Evolutionary conservation across 2,329 filamentous ascomycete species (phyloP).

Genomic region (Chaetomium globosum): DNA sequence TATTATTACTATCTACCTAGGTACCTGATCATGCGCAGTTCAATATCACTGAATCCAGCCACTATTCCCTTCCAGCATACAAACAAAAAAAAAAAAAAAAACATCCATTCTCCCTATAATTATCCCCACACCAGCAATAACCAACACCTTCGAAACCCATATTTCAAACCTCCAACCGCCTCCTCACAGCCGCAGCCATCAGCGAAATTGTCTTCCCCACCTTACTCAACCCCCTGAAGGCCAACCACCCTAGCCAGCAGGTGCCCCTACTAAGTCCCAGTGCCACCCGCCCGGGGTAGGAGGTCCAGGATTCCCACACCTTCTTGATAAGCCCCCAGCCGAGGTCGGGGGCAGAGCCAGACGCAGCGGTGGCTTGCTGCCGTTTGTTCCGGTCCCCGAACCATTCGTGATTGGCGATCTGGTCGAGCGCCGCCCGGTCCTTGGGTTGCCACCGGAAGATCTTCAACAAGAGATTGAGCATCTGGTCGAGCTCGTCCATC

Average conservation of each 20-base stretch:
- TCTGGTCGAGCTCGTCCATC: background rate
- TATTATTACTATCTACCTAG: too few species aligned
- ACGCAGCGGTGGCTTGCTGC: background rate
- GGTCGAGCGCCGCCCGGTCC: constrained; percentile 15
- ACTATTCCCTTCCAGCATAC: too few species aligned
- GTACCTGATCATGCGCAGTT: too few species aligned
- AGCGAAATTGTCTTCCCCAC: background rate
- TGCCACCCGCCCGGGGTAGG: background rate
- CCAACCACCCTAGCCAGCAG: background rate
- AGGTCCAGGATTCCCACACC: background rate
- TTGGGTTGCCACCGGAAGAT: constrained; percentile 23
- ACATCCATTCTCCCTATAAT: too few species aligned
- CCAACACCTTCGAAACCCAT: too few species aligned
- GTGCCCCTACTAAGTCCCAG: background rate
- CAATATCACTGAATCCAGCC: too few species aligned
- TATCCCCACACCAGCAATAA: too few species aligned
- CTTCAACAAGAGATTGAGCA: constrained; percentile 19
- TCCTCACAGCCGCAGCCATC: background rate
- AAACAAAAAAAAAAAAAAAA: too few species aligned
- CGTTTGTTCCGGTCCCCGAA: constrained; percentile 14
- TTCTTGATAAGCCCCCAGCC: background rate
- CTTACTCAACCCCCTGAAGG: background rate
- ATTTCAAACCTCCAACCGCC: background rate
- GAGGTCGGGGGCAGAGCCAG: background rate
- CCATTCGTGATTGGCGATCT: constrained; percentile 23